A percentile compares a stretch with the other conserved stretches of the same genome.
phyloP scores from a whole-genome alignment of 2,329 filamentous ascomycete genomes.

The Harringtonia aguacate region DNA sequence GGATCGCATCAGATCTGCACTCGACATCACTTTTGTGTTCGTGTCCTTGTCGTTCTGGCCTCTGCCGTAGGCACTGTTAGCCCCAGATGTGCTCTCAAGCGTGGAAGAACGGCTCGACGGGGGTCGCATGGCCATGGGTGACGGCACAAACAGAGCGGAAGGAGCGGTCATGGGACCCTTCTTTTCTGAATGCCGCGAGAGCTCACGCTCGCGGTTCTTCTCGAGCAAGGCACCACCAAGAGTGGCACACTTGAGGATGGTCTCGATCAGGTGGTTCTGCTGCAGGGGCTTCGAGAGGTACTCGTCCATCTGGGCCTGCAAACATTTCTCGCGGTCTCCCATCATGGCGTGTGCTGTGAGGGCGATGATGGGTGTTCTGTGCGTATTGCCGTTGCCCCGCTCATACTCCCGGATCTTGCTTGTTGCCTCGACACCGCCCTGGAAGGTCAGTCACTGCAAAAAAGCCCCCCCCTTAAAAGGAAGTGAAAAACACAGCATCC shows the following conservation, averaged over 20 bases:
- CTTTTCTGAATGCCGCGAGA: constrained; percentile 25
- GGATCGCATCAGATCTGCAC: no score
- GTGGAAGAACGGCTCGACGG: background rate
- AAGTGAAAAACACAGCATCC: constrained; percentile 2
- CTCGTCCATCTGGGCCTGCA: constrained; percentile 98
- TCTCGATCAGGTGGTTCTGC: constrained; percentile 17
- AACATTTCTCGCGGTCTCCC: constrained; percentile 94
- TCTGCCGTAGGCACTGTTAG: no score
- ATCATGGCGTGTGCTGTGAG: constrained; percentile 98
- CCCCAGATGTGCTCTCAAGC: no score
- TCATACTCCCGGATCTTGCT: constrained; percentile 96
- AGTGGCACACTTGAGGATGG: constrained; percentile 87
- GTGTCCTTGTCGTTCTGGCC: no score
- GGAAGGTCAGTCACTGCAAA: constrained; percentile 22
- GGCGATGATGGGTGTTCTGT: constrained; percentile 89
- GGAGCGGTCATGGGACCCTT: constrained; percentile 13
- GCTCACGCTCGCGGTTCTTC: constrained; percentile 56
- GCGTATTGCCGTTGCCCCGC: constrained; percentile 57
- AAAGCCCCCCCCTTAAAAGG: constrained; percentile 5
- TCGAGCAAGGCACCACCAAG: constrained; percentile 75
- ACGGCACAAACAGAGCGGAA: constrained; percentile 12
- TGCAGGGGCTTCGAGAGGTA: constrained; percentile 68
- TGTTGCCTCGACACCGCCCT: constrained; percentile 95
- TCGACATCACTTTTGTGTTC: no score
- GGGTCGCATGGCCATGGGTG: constrained; percentile 33